Percentiles rank a stretch among this genome's conserved stretches.
These are phyloP conservation scores for Euphorbia celastroides DNA, from an alignment of 441 rosid genomes.

Conservation along the genomic window DNA sequence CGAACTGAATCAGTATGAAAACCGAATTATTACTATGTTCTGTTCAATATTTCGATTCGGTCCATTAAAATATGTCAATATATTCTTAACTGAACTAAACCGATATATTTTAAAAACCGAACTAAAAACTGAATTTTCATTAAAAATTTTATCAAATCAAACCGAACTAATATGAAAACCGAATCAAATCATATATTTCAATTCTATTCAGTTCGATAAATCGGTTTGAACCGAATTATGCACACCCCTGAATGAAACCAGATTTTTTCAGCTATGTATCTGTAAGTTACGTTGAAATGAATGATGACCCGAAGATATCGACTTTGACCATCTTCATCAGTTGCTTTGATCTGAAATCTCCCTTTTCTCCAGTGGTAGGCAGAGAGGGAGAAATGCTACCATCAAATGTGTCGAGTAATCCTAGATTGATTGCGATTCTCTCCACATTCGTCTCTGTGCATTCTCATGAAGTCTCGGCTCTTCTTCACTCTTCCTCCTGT, in stretches of 20 bases:
- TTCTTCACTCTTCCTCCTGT: constrained; percentile 69
- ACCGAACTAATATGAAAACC: too few species aligned
- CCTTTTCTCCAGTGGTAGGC: not conserved
- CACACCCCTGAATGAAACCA: not conserved
- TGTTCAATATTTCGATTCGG: too few species aligned
- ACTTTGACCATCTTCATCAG: not conserved
- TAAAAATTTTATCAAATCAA: too few species aligned
- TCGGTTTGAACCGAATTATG: too few species aligned
- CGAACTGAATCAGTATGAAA: too few species aligned
- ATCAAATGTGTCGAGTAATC: constrained; percentile 10
- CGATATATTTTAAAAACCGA: too few species aligned
- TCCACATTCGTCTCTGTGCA: constrained; percentile 66
- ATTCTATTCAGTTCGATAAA: too few species aligned
- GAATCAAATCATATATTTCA: too few species aligned
- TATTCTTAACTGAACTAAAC: too few species aligned
- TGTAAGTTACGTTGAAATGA: not conserved
- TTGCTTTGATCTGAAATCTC: not conserved
- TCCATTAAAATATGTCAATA: too few species aligned
- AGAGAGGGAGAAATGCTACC: not conserved
- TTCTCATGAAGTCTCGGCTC: constrained; percentile 66
- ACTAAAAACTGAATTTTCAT: too few species aligned
- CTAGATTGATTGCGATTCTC: constrained; percentile 44
- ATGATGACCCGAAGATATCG: not conserved
- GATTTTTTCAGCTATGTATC: not conserved
- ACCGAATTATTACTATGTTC: not conserved